phyloP scores from a whole-genome alignment of 495 filamentous ascomycete genomes.

The Talaromyces stipitatus region DNA sequence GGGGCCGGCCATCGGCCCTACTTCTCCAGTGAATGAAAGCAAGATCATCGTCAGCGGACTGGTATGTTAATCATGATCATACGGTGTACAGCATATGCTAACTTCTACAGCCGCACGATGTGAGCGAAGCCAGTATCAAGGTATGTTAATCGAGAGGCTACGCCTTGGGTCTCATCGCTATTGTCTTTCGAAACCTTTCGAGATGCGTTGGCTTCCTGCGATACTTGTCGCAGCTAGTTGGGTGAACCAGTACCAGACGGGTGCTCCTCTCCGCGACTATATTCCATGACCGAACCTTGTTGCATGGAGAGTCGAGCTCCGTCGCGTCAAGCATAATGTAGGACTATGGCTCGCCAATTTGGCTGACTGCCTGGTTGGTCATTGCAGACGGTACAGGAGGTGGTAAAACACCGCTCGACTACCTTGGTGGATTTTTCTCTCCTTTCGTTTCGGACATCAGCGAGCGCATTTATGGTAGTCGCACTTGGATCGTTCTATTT shows the following conservation, averaged over 20 bases:
- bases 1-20: slow-evolving; percentile 54
- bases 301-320: slow-evolving; percentile 41
- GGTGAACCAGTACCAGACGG: slow-evolving; percentile 4
- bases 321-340: slow-evolving; percentile 30
- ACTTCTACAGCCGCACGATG: slow-evolving; percentile 76
- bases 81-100: slow-evolving; percentile 27
- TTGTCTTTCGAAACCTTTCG: slow-evolving; percentile 39
- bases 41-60: slow-evolving; percentile 98
- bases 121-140: slow-evolving; percentile 94
- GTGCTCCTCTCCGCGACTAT: slow-evolving; percentile 17
- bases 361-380: slow-evolving; percentile 11
- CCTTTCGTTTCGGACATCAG: slow-evolving; percentile 38
- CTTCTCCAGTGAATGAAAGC: slow-evolving; percentile 57
- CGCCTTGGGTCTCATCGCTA: slow-evolving; percentile 48
- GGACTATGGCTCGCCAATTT: slow-evolving; percentile 6
- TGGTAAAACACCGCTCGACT: slow-evolving; percentile 18
- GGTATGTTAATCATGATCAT: slow-evolving; percentile 48
- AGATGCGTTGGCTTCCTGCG: slow-evolving; percentile 18
- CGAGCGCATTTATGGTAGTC: slow-evolving; percentile 48
- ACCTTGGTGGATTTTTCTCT: slow-evolving; percentile 14
- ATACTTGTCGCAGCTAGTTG: slow-evolving; percentile 11
- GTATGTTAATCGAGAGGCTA: slow-evolving; percentile 81
- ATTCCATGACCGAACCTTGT: slow-evolving; percentile 22
- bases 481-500: background rate
- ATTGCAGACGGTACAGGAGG: slow-evolving; percentile 31